phyloP scores from a whole-genome alignment of 768 basidiomycete species.

The Symmetrospora coprosmae region DNA sequence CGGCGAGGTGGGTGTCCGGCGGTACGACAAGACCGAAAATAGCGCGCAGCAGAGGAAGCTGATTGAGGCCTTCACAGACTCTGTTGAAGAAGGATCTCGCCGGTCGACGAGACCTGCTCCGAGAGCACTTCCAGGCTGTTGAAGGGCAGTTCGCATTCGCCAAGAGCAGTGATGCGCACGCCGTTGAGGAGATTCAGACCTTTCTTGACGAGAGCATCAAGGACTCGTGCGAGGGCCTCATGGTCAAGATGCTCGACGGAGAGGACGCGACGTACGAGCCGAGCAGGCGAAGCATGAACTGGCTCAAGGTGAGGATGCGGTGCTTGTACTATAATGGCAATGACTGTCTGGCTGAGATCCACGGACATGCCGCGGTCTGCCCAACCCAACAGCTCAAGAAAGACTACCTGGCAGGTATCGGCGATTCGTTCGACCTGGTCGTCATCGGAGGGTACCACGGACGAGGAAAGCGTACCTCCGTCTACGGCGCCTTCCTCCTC shows the following conservation, averaged over 20 bases:
- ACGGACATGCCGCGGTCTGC: not conserved
- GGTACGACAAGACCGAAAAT: not conserved
- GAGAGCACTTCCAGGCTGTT: conserved; percentile 64
- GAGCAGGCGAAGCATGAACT: conserved; percentile 84
- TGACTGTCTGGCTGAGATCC: not conserved
- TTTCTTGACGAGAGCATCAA: conserved; percentile 95
- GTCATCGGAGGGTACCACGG: conserved; percentile 97
- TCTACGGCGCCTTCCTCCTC: conserved; percentile 93
- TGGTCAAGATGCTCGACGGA: conserved; percentile 96
- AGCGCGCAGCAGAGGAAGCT: not conserved
- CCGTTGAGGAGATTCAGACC: conserved; percentile 78
- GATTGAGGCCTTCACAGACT: conserved; percentile 44
- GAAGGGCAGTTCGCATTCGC: conserved; percentile 87
- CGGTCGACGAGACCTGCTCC: conserved; percentile 62
- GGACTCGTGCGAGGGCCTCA: conserved; percentile 95
- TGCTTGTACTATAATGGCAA: not conserved
- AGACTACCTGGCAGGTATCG: conserved; percentile 88
- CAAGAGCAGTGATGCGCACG: conserved; percentile 72
- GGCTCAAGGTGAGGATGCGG: conserved; percentile 64
- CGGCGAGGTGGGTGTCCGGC: conserved; percentile 60
- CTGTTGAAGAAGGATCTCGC: conserved; percentile 60
- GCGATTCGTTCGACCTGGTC: conserved; percentile 90
- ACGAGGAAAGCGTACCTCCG: conserved; percentile 91
- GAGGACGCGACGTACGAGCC: conserved; percentile 90
- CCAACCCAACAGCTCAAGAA: conserved; percentile 68